A percentile compares a stretch with the other conserved stretches of the same genome.
These are phyloP conservation scores for Leishmania martiniquensis DNA, from an alignment of 208 protist genomes.

Conservation along the genomic window DNA sequence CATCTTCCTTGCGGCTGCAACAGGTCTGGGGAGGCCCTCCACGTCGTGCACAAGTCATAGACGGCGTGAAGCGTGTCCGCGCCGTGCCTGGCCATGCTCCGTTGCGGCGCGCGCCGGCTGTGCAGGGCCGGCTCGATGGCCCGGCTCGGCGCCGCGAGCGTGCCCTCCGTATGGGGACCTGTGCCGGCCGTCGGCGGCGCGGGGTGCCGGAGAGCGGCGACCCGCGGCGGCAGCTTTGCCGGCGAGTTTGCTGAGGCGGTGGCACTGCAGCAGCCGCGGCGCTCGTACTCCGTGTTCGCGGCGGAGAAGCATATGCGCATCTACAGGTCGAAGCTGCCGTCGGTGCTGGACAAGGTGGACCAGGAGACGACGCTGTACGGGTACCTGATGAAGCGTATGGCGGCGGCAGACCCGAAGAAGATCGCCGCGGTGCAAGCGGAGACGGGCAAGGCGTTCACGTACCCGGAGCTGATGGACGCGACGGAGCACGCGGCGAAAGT, in stretches of 20 bases:
- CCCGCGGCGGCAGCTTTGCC: neutral
- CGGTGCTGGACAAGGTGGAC: conserved; percentile 23
- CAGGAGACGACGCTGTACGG: conserved; percentile 31
- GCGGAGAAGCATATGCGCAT: conserved; percentile 17
- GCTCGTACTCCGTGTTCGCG: neutral
- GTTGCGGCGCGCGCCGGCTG: neutral
- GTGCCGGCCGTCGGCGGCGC: neutral
- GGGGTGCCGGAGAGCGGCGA: neutral
- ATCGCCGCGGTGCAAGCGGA: conserved; percentile 37
- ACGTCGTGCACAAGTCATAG: too few species aligned
- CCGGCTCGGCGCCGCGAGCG: neutral
- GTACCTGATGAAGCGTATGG: conserved; percentile 37
- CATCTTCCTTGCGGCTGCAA: too few species aligned
- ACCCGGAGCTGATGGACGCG: conserved; percentile 29
- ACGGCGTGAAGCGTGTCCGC: neutral
- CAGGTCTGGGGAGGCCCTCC: too few species aligned
- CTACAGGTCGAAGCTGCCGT: conserved; percentile 37
- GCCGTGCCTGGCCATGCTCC: neutral
- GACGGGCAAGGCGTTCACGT: conserved; percentile 31
- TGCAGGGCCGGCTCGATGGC: neutral
- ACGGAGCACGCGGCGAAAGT: conserved; percentile 34
- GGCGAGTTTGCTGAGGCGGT: neutral
- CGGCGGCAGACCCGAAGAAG: conserved; percentile 23
- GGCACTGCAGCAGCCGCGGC: conserved; percentile 5
- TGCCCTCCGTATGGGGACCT: too few species aligned